Evolutionary conservation across 176 grass and related monocot species (phyloP), one percentile per base, ranked within the genome.

Genomic region (Raddia distichophylla): DNA sequence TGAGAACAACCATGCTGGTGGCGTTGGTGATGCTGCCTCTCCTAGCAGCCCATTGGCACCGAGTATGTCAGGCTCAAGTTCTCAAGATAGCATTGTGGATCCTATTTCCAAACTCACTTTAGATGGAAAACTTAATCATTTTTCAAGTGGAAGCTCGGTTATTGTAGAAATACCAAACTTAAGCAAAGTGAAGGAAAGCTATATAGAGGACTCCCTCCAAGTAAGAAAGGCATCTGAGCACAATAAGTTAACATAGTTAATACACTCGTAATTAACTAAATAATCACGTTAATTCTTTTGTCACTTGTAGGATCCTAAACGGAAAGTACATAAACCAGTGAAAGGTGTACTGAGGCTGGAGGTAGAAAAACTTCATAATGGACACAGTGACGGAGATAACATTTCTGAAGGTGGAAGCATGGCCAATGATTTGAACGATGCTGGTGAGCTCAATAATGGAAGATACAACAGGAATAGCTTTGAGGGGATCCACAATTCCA

Each of bases 151-250:
- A 89, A 93, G 93, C 68, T 88, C 93, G 19, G 93, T 99, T 83
- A 91, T 89, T 76, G 89, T 95, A 7, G 96, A 99, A 80, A 93
- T 99, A 87, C 91, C 96, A 87, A 99, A 92, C 80, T 83, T 99
- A 84, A 95, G 93, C 74, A 99, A 99, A 89, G 93, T 93, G 85
- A 99, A 99, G 85, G 96, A 99, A 87, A 90, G 91, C 85, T 99
- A 99, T 53, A 99, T 94, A 55, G 93, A 99, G 77, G 96, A 95
- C 48, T 95, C 91, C 60, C 83, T 99, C 92, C 96, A 95, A 79
- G 96, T 99, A 84, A 89, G 69, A 48, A 88, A 10, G 47, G 8
- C 16, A 72, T 7, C 33, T 12, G 49, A 42, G 18, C 82, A 75
- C 44, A 74, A 52, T 80, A 34, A 45, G 47, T 59, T 85, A 11